Base-by-base conservation (phyloP, 1,284 basidiomycete species). In the Psilocybe mexicana region DNA sequence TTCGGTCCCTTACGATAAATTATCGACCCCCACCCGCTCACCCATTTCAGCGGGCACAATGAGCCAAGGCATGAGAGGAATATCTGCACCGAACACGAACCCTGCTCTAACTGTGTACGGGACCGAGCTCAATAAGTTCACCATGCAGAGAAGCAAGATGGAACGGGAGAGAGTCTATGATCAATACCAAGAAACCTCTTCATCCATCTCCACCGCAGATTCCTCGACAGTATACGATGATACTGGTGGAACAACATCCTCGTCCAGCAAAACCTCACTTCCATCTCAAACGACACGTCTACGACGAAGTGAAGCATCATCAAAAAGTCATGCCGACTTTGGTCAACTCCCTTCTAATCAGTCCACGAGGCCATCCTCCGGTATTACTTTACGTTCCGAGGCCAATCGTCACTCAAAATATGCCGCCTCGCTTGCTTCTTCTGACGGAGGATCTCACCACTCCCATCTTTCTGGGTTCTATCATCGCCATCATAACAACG, bases 11-110 rank as follows among this genome's bases (percentile, higher is more conserved):
- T 91, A 91, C 69, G 87, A 91, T 74, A 82, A 79, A 68, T 78
- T 89, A 49, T 77, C 74, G 10, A 77, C 85, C 18, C 72, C 83
- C n/a, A 73, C 79, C 52, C 82, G 80, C 54, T 82, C 86, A 51
- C 88, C 89, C 43, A 67, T 85, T 42, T 75, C 85, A 43, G 84
- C 84, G 47, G 75, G 74, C 25, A 82, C 84, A 2, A 72, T 81
- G 50, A 84, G 80, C 30, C 84, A 86, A 67, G 83, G 80, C 36
- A 69, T 85, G 44, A 77, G 83, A 67, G 78, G 79, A 48, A 92
- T 92, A 61, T 91, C 88, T 43, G 89, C 89, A 3, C 90, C 90
- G 4, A 86, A 87, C 65, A 90, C 90, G 14, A 92, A 92, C 67
- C 90, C 90, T 11, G 83, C 85, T 7, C 80, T 92, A 53, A 90